Evolutionary conservation across 768 basidiomycete species (phyloP).

Genomic region (Amanita fuliginea): DNA sequence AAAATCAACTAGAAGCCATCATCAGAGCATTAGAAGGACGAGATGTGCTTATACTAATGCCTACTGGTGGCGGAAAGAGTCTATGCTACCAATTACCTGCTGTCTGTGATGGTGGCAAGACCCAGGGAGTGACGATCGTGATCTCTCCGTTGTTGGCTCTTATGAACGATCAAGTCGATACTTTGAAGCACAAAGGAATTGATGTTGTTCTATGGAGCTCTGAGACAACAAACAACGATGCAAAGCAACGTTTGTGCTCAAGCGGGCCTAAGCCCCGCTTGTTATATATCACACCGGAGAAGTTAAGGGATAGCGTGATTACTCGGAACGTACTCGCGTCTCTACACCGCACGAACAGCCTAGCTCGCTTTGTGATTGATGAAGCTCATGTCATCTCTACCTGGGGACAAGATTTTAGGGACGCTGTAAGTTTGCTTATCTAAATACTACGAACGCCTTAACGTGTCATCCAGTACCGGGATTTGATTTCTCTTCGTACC

Average conservation of each 20-base stretch:
- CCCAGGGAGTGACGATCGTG: constrained; percentile 79
- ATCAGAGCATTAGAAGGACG: constrained; percentile 64
- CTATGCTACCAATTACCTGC: constrained; percentile 89
- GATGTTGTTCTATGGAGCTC: constrained; percentile 63
- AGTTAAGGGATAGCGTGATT: constrained; percentile 51
- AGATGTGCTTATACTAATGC: constrained; percentile 94
- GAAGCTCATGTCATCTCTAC: constrained; percentile 93
- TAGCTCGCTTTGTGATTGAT: constrained; percentile 91
- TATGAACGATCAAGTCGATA: constrained; percentile 81
- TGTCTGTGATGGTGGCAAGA: constrained; percentile 59
- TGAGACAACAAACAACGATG: constrained; percentile 29
- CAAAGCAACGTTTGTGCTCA: constrained; percentile 31
- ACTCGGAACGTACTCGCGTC: constrained; percentile 43
- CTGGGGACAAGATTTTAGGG: constrained; percentile 92
- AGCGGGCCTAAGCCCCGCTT: constrained; percentile 44
- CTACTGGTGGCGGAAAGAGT: constrained; percentile 90
- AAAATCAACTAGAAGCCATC: constrained; percentile 82
- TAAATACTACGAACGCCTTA: not conserved
- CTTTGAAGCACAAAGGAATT: constrained; percentile 52
- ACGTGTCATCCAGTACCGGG: constrained; percentile 44
- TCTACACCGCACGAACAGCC: constrained; percentile 42
- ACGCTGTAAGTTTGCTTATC: constrained; percentile 40
- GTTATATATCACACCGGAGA: constrained; percentile 90
- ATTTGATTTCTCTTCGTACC: constrained; percentile 55
- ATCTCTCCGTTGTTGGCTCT: constrained; percentile 82